These are phyloP conservation scores for Pythium aristosporum DNA, from an alignment of 352 stramenopile genomes.

Conservation along the genomic window DNA sequence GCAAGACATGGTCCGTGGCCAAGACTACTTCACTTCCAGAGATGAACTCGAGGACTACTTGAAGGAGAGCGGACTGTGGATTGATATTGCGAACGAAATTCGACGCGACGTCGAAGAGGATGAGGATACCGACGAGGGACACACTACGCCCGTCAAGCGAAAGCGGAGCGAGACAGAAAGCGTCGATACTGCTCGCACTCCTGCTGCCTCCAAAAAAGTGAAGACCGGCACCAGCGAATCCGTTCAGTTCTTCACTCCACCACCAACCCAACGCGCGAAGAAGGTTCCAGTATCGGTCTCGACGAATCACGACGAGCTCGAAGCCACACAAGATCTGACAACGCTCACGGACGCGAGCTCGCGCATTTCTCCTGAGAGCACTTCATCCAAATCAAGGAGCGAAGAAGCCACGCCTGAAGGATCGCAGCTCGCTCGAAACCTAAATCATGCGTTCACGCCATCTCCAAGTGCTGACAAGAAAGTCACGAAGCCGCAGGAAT, in stretches of 20 bases:
- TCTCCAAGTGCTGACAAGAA: constrained; percentile 37
- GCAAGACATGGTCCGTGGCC: constrained; percentile 32
- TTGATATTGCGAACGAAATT: constrained; percentile 40
- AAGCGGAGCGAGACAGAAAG: constrained; percentile 4
- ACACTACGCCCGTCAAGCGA: constrained; percentile 12
- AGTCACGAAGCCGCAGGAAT: constrained; percentile 5
- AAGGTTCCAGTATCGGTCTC: not conserved
- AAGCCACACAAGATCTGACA: constrained; percentile 18
- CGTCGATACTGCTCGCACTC: not conserved
- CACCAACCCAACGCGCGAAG: not conserved
- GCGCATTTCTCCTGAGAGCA: constrained; percentile 23
- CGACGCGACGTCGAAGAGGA: constrained; percentile 1
- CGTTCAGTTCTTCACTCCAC: constrained; percentile 9
- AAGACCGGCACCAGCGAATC: not conserved
- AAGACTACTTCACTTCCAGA: constrained; percentile 58
- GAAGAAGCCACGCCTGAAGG: constrained; percentile 1
- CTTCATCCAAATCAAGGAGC: constrained; percentile 8
- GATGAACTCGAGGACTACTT: constrained; percentile 48
- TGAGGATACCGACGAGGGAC: not conserved
- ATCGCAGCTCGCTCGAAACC: constrained; percentile 13
- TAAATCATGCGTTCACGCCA: constrained; percentile 46
- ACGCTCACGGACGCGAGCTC: not conserved
- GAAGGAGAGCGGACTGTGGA: constrained; percentile 50
- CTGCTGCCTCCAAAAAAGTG: constrained; percentile 12
- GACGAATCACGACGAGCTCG: not conserved